Base-by-base conservation (phyloP, 1,284 basidiomycete species). In the Fistulina hepatica region DNA sequence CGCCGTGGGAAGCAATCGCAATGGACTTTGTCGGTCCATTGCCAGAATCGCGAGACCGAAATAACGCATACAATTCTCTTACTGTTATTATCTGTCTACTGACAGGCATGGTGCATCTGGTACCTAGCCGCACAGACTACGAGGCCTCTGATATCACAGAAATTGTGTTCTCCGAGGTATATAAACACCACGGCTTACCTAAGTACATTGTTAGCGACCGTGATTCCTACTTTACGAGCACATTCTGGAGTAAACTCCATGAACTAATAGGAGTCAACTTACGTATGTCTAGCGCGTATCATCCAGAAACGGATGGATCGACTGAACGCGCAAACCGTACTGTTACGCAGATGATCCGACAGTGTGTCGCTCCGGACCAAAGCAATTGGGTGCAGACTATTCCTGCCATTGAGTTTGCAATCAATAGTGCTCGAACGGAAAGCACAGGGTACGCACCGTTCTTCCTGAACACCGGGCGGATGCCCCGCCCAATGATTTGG, bases 11-110 rank as follows among this genome's bases (percentile, higher is more conserved):
- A 12, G 28, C 44, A 0, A 53, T 67, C 0, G 54, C 55, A 0
- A 56, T 68, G 6, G 64, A 68, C 34, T 64, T 66, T 36, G 54
- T 68, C 0, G 61, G 62, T 1, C 59, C 58, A 0, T 40, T 69
- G 1, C 62, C 57, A 0, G 22, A 36, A 1, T 56, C 56, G 0
- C 39, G 38, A 12, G 54, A 50, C 17, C 26, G 48, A 2, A 37
- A 57, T 31, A 50, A 58, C 0, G 44, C 46, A 0, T 63, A 49
- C 34, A 55, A 69, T 43, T 50, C 49, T 44, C 53, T 67, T 1
- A 44, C 49, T 0, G 57, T 62, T 0, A 43, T 68, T 0, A 58
- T 65, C 6, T 56, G 63, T 43, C 52, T 51, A 3, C 35, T 64
- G 1, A 57, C 57, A 0, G 45, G 48, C 1, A 58, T 61, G 50